phyloP scores from a whole-genome alignment of 257 asterid genomes.

The Plantago major region DNA sequence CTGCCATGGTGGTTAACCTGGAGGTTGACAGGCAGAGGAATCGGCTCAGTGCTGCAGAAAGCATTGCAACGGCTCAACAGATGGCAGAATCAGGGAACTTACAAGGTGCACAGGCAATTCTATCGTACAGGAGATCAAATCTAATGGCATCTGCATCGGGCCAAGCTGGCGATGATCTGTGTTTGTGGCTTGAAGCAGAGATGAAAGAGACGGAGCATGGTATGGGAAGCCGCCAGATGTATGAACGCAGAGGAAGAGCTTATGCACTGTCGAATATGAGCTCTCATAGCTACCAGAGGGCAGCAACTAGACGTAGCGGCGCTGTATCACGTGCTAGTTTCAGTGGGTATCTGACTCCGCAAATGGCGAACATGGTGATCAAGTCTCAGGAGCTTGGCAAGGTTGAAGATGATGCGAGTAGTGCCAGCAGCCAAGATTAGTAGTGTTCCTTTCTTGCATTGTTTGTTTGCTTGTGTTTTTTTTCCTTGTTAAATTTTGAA shows the following conservation, averaged over 20 bases:
- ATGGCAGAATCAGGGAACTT: constrained; percentile 31
- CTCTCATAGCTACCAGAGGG: constrained; percentile 18
- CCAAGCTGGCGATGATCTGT: constrained; percentile 13
- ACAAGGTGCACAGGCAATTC: constrained; percentile 15
- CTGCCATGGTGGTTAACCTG: constrained; percentile 21
- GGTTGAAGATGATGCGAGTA: not conserved
- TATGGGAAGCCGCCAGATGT: constrained; percentile 18
- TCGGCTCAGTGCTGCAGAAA: constrained; percentile 25
- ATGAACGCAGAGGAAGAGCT: constrained; percentile 18
- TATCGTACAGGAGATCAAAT: constrained; percentile 14
- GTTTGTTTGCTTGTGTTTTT: not conserved
- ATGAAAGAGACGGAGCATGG: constrained; percentile 16
- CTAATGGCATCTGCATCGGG: constrained; percentile 12
- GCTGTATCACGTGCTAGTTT: constrained; percentile 3
- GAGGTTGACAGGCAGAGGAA: constrained; percentile 36
- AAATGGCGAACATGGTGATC: constrained; percentile 21
- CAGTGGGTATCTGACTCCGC: constrained; percentile 17
- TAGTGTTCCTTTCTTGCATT: not conserved
- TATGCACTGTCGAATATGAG: constrained; percentile 17
- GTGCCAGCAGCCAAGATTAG: not conserved
- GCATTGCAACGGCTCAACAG: constrained; percentile 30
- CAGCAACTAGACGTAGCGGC: constrained; percentile 18
- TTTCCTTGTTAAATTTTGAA: not conserved
- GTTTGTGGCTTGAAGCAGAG: constrained; percentile 15
- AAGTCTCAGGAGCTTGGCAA: constrained; percentile 21